Evolutionary conservation across 2,329 filamentous ascomycete genomes (phyloP).

Genomic region (Xylariaceae sp.): DNA sequence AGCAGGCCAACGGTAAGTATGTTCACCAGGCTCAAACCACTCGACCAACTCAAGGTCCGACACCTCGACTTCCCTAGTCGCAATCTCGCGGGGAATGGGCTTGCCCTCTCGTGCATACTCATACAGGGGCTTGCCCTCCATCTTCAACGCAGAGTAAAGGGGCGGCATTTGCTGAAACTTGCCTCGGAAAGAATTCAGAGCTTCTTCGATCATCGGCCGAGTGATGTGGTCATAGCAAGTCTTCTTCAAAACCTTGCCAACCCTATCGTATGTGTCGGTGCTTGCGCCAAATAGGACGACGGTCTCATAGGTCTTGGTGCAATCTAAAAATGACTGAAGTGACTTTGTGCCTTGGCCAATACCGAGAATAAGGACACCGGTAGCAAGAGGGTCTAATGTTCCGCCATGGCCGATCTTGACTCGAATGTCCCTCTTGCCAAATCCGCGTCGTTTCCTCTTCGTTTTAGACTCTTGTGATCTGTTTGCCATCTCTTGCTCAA

Average conservation of each 20-base stretch:
- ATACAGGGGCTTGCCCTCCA: conserved; percentile 92
- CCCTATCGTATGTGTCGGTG: conserved; percentile 88
- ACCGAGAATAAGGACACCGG: conserved; percentile 87
- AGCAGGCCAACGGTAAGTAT: conserved; percentile 77
- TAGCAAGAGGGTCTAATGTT: conserved; percentile 91
- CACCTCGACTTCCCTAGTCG: conserved; percentile 78
- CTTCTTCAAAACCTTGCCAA: conserved; percentile 79
- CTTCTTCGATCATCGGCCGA: conserved; percentile 74
- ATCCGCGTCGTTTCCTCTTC: conserved; percentile 62
- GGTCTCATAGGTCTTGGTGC: conserved; percentile 92
- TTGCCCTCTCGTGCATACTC: conserved; percentile 93
- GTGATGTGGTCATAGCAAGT: conserved; percentile 82
- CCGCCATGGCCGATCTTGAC: conserved; percentile 97
- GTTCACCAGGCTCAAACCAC: conserved; percentile 80
- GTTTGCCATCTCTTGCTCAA: conserved; percentile 63
- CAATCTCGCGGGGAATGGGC: conserved; percentile 81
- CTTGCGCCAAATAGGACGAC: conserved; percentile 87
- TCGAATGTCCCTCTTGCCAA: conserved; percentile 61
- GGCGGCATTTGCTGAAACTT: conserved; percentile 88
- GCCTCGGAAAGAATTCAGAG: conserved; percentile 74
- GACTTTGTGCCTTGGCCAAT: conserved; percentile 86
- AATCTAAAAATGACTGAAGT: conserved; percentile 76
- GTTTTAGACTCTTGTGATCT: conserved; percentile 59
- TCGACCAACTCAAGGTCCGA: conserved; percentile 78
- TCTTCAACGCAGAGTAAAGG: conserved; percentile 88